Conservation (phyloP, 2,329 filamentous ascomycete genomes). For the Emergomyces africanus region DNA sequence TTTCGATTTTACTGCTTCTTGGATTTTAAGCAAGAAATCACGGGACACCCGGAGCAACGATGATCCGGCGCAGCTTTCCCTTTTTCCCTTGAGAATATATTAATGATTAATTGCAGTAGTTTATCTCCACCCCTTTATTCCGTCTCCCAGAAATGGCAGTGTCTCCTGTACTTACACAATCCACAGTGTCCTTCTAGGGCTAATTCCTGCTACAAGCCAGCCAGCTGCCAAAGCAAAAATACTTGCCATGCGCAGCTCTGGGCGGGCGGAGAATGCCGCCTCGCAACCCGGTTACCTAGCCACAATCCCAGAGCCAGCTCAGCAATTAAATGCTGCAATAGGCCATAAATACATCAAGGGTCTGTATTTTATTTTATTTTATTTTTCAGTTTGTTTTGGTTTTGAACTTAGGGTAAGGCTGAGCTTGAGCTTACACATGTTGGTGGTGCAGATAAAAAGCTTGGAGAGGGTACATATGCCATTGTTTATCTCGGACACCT, state of each 20-base stretch:
- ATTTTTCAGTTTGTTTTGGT: too few species aligned
- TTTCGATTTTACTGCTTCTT: neutral
- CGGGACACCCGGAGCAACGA: neutral
- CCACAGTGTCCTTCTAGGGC: constrained; percentile 24
- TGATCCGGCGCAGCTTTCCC: neutral
- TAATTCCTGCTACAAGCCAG: constrained; percentile 19
- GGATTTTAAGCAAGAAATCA: too few species aligned
- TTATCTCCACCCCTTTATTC: too few species aligned
- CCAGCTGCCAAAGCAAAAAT: constrained; percentile 23
- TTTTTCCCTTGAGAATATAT: too few species aligned
- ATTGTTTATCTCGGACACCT: constrained; percentile 85
- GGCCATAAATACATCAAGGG: constrained; percentile 86
- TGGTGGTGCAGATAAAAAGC: constrained; percentile 55
- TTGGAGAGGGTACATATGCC: constrained; percentile 95
- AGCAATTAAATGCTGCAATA: constrained; percentile 69
- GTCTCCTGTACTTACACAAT: constrained; percentile 30
- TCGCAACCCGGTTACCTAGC: neutral
- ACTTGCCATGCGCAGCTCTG: constrained; percentile 20
- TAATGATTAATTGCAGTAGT: too few species aligned
- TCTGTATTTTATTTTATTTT: constrained; percentile 27
- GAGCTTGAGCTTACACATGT: neutral
- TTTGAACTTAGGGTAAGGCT: neutral
- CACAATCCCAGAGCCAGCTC: constrained; percentile 39
- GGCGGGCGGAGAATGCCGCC: constrained; percentile 3
- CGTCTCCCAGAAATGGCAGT: constrained; percentile 21